phyloP scores from a whole-genome alignment of 495 filamentous ascomycete genomes.

The Amphirosellinia nigrospora region DNA sequence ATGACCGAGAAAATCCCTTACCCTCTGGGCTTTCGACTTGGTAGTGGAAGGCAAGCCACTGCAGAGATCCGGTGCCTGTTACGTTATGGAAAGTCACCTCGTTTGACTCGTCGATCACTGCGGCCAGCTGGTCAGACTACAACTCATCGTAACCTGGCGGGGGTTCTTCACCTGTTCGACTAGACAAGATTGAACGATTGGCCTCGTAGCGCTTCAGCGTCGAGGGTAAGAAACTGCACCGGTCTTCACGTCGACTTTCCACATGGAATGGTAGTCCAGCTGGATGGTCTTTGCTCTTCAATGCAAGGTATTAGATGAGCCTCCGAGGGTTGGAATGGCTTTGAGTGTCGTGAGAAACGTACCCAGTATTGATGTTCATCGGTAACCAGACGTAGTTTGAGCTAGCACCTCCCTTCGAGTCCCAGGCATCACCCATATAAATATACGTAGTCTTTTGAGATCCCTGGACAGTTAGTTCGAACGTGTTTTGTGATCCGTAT shows the following conservation, averaged over 20 bases:
- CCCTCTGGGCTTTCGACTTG: slow-evolving; percentile 40
- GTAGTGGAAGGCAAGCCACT: slow-evolving; percentile 54
- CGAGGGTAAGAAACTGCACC: slow-evolving; percentile 46
- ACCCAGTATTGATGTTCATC: slow-evolving; percentile 43
- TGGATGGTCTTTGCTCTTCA: slow-evolving; percentile 39
- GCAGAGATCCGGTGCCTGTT: slow-evolving; percentile 44
- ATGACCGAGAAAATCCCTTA: slow-evolving; percentile 24
- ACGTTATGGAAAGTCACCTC: slow-evolving; percentile 49
- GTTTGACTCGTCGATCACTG: slow-evolving; percentile 25
- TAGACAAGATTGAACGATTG: slow-evolving; percentile 27
- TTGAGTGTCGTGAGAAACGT: slow-evolving; percentile 17
- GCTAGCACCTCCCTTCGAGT: slow-evolving; percentile 46
- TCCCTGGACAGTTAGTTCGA: slow-evolving; percentile 50
- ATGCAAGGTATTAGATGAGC: neutral
- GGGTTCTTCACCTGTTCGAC: slow-evolving; percentile 34
- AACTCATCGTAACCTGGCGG: neutral
- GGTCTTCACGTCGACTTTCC: slow-evolving; percentile 51
- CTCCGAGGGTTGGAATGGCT: neutral
- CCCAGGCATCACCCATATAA: slow-evolving; percentile 55
- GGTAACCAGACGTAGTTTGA: slow-evolving; percentile 53
- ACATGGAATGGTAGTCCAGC: slow-evolving; percentile 52
- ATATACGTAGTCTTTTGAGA: slow-evolving; percentile 49
- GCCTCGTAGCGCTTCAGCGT: slow-evolving; percentile 44
- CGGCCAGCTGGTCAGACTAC: slow-evolving; percentile 13
- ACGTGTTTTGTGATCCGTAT: slow-evolving; percentile 54